Percentiles rank a stretch among this genome's conserved stretches.
Conservation (phyloP, 1,284 basidiomycete genomes). For the Cystobasidiaceae sp. region DNA sequence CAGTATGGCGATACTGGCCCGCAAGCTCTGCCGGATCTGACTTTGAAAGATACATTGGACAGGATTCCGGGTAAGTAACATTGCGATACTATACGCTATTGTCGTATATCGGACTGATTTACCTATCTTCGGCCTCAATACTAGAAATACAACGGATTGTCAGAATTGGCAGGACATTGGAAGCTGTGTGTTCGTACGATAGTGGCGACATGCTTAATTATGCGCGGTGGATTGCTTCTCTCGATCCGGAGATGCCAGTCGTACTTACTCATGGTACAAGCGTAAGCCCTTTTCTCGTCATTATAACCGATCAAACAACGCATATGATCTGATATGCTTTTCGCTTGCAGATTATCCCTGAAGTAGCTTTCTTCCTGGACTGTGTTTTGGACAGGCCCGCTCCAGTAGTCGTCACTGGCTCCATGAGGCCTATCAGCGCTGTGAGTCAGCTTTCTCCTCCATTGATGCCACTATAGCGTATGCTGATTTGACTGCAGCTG, state of each 20-base stretch:
- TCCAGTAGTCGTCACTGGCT: neutral
- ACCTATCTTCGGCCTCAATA: too few relatives aligned
- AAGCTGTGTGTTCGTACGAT: neutral
- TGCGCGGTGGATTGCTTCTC: neutral
- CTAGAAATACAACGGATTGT: neutral
- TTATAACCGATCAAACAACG: neutral
- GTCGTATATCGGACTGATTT: too few relatives aligned
- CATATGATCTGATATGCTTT: neutral
- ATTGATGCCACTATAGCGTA: neutral
- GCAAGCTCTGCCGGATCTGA: too few relatives aligned
- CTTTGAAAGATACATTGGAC: too few relatives aligned
- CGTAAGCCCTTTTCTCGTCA: neutral
- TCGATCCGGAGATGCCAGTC: neutral
- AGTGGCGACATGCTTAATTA: neutral
- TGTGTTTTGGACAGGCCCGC: neutral
- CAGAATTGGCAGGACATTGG: neutral
- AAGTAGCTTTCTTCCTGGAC: slow-evolving; percentile 7
- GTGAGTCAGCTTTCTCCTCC: neutral
- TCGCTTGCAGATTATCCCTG: neutral
- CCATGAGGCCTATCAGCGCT: neutral
- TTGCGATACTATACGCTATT: too few relatives aligned
- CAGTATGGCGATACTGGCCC: too few relatives aligned
- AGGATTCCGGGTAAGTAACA: too few relatives aligned
- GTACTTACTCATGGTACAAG: neutral
- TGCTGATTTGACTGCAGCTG: too few relatives aligned